Base-by-base conservation (phyloP, 331 rosid species). In the Ulmus americana region DNA sequence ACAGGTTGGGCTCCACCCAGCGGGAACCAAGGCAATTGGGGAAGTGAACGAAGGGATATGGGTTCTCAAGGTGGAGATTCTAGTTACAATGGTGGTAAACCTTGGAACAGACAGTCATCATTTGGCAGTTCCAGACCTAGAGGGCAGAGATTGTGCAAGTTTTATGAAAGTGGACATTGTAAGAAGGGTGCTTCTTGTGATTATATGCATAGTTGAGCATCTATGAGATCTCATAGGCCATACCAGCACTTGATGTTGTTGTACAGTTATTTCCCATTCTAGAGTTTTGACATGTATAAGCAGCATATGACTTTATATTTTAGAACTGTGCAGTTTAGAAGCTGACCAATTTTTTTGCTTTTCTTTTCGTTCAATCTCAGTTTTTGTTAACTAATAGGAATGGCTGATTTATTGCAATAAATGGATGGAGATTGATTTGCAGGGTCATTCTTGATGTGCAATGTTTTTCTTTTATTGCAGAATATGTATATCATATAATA, bases 101-200 rank as follows among this genome's bases (percentile, higher is more conserved):
- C 84, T 10, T 83, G 97, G 95, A 90, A 86, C 67, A 76, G 88
- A 50, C 97, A 87, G 74, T 69, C 87, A 39, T 77, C 97, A 4
- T 90, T 79, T 70, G 82, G 83, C 51, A 62, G 80, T 52, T 71
- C 88, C 16, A 79, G 97, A 79, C 78, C 82, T 68, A 90, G 71
- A 51, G 96, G 85, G 61, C 95, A 83, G 55, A 85, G 90, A 72
- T 79, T 90, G 51, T 94, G 99, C 87, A 85, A 59, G 71, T 94
- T 39, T 81, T 77, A 87, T 60, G 91, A 82, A 79, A 78, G 83
- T 78, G 99, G 99, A 59, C 95, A 76, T 67, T 94, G 99, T 87
- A 85, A 71, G 84, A 87, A 85, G 72, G 99, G 99, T 9, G 83
- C 95, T 50, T 46, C 84, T 40, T 90, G 99, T 65, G 95, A 90